Evolutionary conservation across 257 asterid genomes (phyloP), one percentile per base, ranked within the genome.

Genomic region (Pogostemon cablin): DNA sequence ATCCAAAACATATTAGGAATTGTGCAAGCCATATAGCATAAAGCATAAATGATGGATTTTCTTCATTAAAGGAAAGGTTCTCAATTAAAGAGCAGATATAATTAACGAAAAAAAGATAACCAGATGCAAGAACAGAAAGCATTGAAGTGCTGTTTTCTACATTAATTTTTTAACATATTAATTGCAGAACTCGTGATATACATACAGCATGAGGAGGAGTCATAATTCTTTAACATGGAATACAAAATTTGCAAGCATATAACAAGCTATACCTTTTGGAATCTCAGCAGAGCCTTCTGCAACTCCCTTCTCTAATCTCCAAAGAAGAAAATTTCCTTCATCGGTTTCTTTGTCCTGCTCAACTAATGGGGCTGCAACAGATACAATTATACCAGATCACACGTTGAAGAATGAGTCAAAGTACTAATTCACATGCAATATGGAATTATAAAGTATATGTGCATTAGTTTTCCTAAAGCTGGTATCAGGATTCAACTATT

Each of bases 201-300:
- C 69, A 10, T 58, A 39, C 12, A 71, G 42, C 37, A 34, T 10
- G 60, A 50, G 65, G 41, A 50, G 57, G 62, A 50, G 17, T 12
- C 56, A 57, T 9, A 9, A 52, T 46, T 60, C 62, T 65, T 35
- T 11, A 48, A 76, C 63, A 64, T 20, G 49, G 43, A 7, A 46
- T 39, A 46, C 43, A 50, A 65, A 72, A 20, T 17, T 40, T 35
- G 10, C 40, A 10, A 49, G 40, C 47, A 17, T 4, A 42, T 43
- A 56, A 41, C 5, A 4, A 59, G 50, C 42, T 2, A 41, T 41
- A 92, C 98, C 97, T 87, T 88, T 90, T 15, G 96, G 92, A 67
- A 93, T 90, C 84, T 93, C 98, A 57, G 79, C 56, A 20, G 98
- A 72, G 80, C 98, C 98, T 84, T 90, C 97, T 1, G 98, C 97